Base-by-base conservation (phyloP, 208 protist species). In the Phytomonas francai region DNA sequence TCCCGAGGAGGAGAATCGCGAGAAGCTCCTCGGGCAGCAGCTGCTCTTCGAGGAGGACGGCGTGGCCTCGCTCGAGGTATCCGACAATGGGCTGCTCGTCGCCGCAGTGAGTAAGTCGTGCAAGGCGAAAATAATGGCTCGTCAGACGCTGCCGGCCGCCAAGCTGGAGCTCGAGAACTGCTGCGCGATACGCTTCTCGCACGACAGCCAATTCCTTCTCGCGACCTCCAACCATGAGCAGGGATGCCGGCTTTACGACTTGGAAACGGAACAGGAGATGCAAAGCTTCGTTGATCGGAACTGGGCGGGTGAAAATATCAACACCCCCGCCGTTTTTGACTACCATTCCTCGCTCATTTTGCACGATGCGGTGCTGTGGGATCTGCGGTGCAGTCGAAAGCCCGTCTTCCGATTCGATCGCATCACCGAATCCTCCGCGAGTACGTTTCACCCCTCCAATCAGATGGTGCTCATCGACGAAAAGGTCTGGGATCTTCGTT, bases 361-460 rank as follows among this genome's bases (percentile, higher is more conserved):
- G n/a, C 86, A 88, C 63, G 90, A 95, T 67, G 87, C 87, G 3
- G 78, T 93, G 64, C 63, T 95, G 56, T 95, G 90, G 88, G 90
- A 95, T 72, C 65, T 89, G 73, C 80, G 90, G 0, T 85, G 77
- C 56, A 74, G 77, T 63, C 76, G 87, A 30, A 80, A 79, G 56
- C 87, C 90, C 14, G 76, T 93, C 63, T 89, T 86, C 63, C 81
- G 87, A 56, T 95, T 95, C 71, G 90, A 95, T 67, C 80, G 87
- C 59, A 88, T 95, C 69, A 92, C 87, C 3, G 82, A 92, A 63
- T 88, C 83, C 0, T 92, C 92, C 70, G 81, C 83, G 51, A 90
- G 83, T 63, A 66, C 65, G 31, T 95, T 93, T 73, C 90, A 95
- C 70, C 90, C 90, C 27, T 81, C 61, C 22, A 79, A 87, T 49